A percentile compares a stretch with the other conserved stretches of the same genome.
phyloP scores from a whole-genome alignment of 2,329 filamentous ascomycete species.

The Colletotrichum sojae region DNA sequence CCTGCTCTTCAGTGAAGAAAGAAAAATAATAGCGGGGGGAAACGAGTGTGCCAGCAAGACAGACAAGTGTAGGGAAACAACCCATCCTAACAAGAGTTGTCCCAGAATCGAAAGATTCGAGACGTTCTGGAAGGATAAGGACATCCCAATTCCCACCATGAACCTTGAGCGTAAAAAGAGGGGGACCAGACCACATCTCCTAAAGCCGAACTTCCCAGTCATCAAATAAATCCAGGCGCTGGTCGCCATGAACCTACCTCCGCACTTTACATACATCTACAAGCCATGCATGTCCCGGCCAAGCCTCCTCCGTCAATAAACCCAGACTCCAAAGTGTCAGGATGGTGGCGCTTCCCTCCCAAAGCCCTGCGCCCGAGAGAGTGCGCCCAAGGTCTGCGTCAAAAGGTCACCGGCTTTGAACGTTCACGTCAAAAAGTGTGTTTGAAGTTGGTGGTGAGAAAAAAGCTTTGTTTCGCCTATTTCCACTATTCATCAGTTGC shows the following conservation, averaged over 20 bases:
- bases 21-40: neutral
- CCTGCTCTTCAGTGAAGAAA: neutral
- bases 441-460: neutral
- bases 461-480: neutral
- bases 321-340: too few species aligned
- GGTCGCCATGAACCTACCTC: too few species aligned
- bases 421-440: too few species aligned
- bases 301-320: too few species aligned
- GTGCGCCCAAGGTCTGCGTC: neutral
- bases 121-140: slow-evolving; percentile 31
- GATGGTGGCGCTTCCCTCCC: too few species aligned
- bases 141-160: neutral
- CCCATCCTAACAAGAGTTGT: slow-evolving; percentile 11
- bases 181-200: too few species aligned
- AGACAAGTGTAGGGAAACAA: slow-evolving; percentile 24
- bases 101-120: slow-evolving; percentile 26
- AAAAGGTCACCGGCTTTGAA: neutral
- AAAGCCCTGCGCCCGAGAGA: too few species aligned
- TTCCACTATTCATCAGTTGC: neutral
- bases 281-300: too few species aligned
- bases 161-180: neutral
- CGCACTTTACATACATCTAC: too few species aligned
- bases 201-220: too few species aligned
- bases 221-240: too few species aligned
- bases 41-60: too few species aligned